Evolutionary conservation across 768 basidiomycete genomes (phyloP), one percentile per base, ranked within the genome.

Genomic region (Ramaria rubella): DNA sequence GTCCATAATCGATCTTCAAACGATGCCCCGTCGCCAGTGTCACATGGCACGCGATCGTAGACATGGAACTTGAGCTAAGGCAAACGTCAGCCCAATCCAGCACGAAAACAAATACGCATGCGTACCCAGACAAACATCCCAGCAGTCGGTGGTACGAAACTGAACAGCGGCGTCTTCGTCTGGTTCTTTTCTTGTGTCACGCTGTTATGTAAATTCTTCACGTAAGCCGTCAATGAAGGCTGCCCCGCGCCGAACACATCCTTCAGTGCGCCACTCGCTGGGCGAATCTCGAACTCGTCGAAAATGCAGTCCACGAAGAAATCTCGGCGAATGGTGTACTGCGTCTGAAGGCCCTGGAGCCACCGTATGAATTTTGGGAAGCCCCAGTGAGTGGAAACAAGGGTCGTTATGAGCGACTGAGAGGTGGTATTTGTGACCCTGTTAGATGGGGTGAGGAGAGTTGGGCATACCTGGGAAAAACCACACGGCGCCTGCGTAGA

Each of bases 101-200:
- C 23, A 21, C 15, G 44, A 9, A 23, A 24, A 46, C 23, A 45
- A 27, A 23, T 19, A 33, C 4, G 42, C 26, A 23, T 1, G 30
- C 76, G 52, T 64, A 82, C 82, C 84, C 84, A 87, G 30, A 85
- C 60, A 69, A 90, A 92, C 90, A 92, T 94, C 7, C 90, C 90
- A n/a, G 85, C 77, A 1, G 79, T 78, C 0, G 90, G 89, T 12
- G 88, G 85, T 1, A 87, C 78, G 65, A 90, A 85, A 46, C 80
- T 82, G 60, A 90, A 78, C 58, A 85, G 64, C 23, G 75, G 65
- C 9, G 58, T 59, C 62, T 67, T 51, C 58, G 52, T 49, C 49
- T 21, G 67, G 19, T 17, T 51, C 61, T 21, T 70, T 81, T 82
- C 68, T 82, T 78, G 55, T 68, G 63, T 63, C 66, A 67, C 43